Conservation (phyloP, 2,329 filamentous ascomycete genomes). For the Juglanconis oblonga region DNA sequence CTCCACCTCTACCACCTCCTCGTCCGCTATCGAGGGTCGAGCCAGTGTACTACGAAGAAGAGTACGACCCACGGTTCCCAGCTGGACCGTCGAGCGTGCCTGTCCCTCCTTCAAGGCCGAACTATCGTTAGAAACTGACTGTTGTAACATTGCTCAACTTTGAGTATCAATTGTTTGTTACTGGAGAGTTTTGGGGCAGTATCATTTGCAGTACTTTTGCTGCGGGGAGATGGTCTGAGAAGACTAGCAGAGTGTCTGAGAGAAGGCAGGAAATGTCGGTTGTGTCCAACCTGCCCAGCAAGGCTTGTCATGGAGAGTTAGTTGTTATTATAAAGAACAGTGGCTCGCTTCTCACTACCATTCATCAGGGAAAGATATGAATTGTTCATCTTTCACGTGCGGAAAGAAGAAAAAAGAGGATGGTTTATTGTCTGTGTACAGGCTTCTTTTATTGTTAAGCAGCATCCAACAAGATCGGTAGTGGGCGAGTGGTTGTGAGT, state of each 20-base stretch:
- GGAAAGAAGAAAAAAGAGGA: neutral
- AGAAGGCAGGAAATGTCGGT: too few species aligned
- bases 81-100: conserved; percentile 24
- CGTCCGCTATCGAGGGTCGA: conserved; percentile 15
- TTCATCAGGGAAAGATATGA: neutral
- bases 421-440: neutral
- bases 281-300: too few species aligned
- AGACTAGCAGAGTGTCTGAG: too few species aligned
- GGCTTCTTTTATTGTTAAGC: neutral
- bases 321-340: too few species aligned
- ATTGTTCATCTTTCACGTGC: neutral
- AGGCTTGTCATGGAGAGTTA: too few species aligned
- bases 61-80: conserved; percentile 43
- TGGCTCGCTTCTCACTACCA: neutral
- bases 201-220: too few species aligned
- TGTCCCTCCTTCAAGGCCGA: neutral
- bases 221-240: too few species aligned
- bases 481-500: neutral
- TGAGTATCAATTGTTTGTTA: too few species aligned
- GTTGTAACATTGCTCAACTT: neutral
- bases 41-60: conserved; percentile 26
- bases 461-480: neutral
- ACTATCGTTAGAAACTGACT: neutral
- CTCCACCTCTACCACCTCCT: neutral
- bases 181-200: too few species aligned